These are phyloP conservation scores for Rubia tinctorum DNA, from an alignment of 305 asterid species.

Conservation along the genomic window DNA sequence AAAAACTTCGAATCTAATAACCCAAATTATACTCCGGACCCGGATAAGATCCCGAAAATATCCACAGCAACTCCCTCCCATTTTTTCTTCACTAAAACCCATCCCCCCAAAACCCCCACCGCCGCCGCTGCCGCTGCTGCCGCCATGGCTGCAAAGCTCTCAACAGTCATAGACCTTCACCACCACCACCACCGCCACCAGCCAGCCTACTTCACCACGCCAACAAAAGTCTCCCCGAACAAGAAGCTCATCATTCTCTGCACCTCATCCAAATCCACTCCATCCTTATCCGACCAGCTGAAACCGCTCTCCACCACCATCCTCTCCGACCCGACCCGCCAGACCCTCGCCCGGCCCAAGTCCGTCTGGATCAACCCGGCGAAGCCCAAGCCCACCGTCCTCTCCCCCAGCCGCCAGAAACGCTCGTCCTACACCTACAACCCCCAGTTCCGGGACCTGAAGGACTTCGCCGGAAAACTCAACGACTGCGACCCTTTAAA, in stretches of 20 bases:
- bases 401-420: conserved; percentile 82
- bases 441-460: conserved; percentile 70
- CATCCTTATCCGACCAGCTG: conserved; percentile 88
- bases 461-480: conserved; percentile 57
- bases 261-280: conserved; percentile 40
- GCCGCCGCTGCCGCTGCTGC: not conserved
- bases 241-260: conserved; percentile 43
- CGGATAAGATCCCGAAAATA: conserved; percentile 28
- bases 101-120: not conserved
- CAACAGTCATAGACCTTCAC: conserved; percentile 27
- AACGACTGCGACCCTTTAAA: conserved; percentile 46
- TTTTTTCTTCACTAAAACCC: conserved; percentile 5
- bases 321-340: conserved; percentile 64
- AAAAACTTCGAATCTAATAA: too few relatives aligned
- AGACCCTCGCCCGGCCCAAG: conserved; percentile 66
- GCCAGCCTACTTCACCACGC: conserved; percentile 35
- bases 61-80: conserved; percentile 1
- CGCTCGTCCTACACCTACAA: conserved; percentile 55
- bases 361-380: conserved; percentile 96
- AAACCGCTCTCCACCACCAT: conserved; percentile 69
- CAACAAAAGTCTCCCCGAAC: conserved; percentile 27
- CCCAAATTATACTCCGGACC: not conserved
- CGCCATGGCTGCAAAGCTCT: conserved; percentile 44
- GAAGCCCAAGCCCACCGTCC: conserved; percentile 73
- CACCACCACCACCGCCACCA: conserved; percentile 25